These are phyloP conservation scores for Aspergillus floridensis DNA, from an alignment of 2,329 filamentous ascomycete species.

Conservation along the genomic window DNA sequence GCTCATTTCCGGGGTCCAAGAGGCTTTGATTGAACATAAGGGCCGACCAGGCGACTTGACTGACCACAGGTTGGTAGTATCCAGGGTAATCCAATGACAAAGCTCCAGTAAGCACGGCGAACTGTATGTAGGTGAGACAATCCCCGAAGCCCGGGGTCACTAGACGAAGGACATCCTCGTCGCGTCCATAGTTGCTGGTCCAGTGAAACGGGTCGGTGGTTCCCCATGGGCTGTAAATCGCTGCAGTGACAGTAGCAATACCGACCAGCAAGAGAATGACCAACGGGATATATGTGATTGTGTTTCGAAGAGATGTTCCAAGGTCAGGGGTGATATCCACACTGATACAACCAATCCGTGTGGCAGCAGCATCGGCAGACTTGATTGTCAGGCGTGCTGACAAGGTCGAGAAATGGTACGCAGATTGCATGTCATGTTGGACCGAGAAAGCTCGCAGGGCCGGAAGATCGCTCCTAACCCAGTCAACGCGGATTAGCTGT, in stretches of 20 bases:
- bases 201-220: conserved; percentile 86
- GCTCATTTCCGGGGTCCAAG: conserved; percentile 65
- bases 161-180: conserved; percentile 83
- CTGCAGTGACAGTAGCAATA: conserved; percentile 77
- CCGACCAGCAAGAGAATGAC: conserved; percentile 76
- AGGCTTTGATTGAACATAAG: conserved; percentile 94
- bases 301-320: conserved; percentile 63
- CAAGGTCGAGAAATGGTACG: conserved; percentile 83
- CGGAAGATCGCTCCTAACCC: conserved; percentile 45
- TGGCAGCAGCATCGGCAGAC: conserved; percentile 65
- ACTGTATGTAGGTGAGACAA: conserved; percentile 96
- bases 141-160: conserved; percentile 96
- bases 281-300: conserved; percentile 73
- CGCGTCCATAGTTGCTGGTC: conserved; percentile 96
- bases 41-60: conserved; percentile 81
- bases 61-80: conserved; percentile 88
- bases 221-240: conserved; percentile 91
- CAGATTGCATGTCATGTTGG: conserved; percentile 71
- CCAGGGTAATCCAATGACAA: conserved; percentile 87
- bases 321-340: conserved; percentile 82
- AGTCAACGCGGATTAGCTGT: conserved; percentile 1
- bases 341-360: conserved; percentile 74
- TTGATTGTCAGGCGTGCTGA: conserved; percentile 69
- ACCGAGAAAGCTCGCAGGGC: conserved; percentile 70
- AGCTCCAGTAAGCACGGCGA: conserved; percentile 81